phyloP scores from a whole-genome alignment of 2,329 filamentous ascomycete genomes.

The Epichloe gansuensis region DNA sequence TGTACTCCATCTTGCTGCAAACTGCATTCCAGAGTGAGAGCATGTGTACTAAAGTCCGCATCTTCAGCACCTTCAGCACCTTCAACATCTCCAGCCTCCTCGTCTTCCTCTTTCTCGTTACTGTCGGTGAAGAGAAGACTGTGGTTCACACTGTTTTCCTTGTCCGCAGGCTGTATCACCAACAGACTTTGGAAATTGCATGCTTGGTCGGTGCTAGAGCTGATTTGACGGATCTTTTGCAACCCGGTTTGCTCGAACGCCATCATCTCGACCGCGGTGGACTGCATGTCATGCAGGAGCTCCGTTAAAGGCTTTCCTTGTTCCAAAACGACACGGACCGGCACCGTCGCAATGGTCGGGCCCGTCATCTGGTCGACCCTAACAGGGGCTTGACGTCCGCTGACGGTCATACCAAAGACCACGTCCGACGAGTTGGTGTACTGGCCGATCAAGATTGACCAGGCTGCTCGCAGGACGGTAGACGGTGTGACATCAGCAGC shows the following conservation, averaged over 20 bases:
- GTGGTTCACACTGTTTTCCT: background rate
- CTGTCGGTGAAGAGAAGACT: background rate
- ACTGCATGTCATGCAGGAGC: too few relatives aligned
- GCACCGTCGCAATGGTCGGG: conserved; percentile 17
- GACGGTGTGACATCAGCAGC: conserved; percentile 10
- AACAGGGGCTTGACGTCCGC: conserved; percentile 16
- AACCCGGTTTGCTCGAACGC: conserved; percentile 16
- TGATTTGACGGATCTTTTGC: conserved; percentile 15
- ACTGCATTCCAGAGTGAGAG: conserved; percentile 1
- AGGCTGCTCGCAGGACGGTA: conserved; percentile 15
- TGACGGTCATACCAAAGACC: conserved; percentile 15
- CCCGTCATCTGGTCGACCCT: conserved; percentile 15
- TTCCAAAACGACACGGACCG: conserved; percentile 7
- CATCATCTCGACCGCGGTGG: conserved; percentile 9
- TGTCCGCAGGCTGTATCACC: background rate
- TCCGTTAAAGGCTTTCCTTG: too few relatives aligned
- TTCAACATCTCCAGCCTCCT: background rate
- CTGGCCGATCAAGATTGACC: conserved; percentile 22
- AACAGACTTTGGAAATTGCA: conserved; percentile 10
- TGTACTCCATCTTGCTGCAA: background rate
- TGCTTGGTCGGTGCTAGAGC: conserved; percentile 5
- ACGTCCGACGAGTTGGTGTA: conserved; percentile 24
- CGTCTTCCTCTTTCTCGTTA: background rate
- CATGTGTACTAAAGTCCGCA: background rate
- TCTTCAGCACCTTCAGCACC: background rate